Percentiles rank a stretch among this genome's conserved stretches.
These are phyloP conservation scores for Taphrina pruni DNA, from an alignment of 1,139 yeast species.

Conservation along the genomic window DNA sequence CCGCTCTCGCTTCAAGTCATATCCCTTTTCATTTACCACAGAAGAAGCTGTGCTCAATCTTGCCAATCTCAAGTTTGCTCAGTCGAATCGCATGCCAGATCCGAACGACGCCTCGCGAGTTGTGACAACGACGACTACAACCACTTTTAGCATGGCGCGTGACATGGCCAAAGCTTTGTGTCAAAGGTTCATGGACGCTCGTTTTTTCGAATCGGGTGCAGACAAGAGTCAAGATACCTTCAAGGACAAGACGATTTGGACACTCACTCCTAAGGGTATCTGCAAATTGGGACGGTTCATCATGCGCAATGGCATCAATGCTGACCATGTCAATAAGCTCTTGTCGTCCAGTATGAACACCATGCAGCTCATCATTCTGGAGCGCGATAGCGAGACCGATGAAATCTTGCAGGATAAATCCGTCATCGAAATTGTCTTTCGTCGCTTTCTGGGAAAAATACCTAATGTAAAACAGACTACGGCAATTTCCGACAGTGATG, in stretches of 20 bases:
- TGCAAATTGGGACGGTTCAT: conserved; percentile 70
- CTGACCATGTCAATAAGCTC: conserved; percentile 56
- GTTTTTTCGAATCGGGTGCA: conserved; percentile 74
- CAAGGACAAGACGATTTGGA: conserved; percentile 59
- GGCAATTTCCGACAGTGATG: conserved; percentile 55
- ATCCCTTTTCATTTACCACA: conserved; percentile 63
- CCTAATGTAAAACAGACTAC: conserved; percentile 76
- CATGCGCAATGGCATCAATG: conserved; percentile 61
- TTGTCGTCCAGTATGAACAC: conserved; percentile 66
- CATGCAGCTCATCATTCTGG: conserved; percentile 72
- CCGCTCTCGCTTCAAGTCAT: conserved; percentile 47
- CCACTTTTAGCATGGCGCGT: conserved; percentile 64
- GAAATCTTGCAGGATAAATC: conserved; percentile 68
- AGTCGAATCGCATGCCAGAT: conserved; percentile 56
- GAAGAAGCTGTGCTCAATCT: conserved; percentile 62
- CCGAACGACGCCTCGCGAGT: conserved; percentile 48
- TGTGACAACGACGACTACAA: conserved; percentile 58
- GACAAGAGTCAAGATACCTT: conserved; percentile 67
- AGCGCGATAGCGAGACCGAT: conserved; percentile 67
- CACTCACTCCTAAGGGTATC: conserved; percentile 93
- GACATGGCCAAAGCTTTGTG: conserved; percentile 62
- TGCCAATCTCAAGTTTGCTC: conserved; percentile 55
- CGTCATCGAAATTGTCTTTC: conserved; percentile 69
- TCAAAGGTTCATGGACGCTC: conserved; percentile 66
- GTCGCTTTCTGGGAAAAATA: conserved; percentile 64